These are phyloP conservation scores for Neopestalotiopsis sp. DNA, from an alignment of 2,329 filamentous ascomycete genomes.

Conservation along the genomic window DNA sequence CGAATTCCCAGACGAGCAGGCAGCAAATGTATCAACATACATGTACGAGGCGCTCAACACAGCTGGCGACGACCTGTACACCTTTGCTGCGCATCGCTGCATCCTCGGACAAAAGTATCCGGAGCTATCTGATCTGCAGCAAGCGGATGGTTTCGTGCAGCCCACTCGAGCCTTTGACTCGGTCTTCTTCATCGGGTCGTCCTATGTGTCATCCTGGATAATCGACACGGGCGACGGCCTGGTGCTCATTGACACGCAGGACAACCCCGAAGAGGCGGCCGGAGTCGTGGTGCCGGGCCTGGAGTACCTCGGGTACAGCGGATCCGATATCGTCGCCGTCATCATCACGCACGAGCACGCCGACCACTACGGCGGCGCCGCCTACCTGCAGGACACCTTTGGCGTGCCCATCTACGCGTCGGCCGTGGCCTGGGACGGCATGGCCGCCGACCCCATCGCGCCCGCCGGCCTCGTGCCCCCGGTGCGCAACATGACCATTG, in stretches of 20 bases:
- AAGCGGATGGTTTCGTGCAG: constrained; percentile 24
- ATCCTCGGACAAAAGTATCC: constrained; percentile 8
- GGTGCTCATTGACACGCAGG: constrained; percentile 30
- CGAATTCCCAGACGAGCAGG: constrained; percentile 7
- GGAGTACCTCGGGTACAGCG: constrained; percentile 26
- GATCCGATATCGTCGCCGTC: constrained; percentile 34
- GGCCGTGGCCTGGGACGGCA: constrained; percentile 21
- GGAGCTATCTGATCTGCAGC: not conserved
- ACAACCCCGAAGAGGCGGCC: constrained; percentile 27
- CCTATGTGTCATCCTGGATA: constrained; percentile 32
- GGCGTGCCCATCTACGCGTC: constrained; percentile 26
- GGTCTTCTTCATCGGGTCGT: constrained; percentile 30
- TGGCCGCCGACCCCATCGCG: constrained; percentile 19
- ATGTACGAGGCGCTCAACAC: not conserved
- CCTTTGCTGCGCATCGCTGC: constrained; percentile 6
- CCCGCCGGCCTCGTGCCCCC: constrained; percentile 19
- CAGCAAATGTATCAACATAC: constrained; percentile 13
- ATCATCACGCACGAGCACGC: constrained; percentile 36
- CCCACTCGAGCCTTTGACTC: constrained; percentile 29
- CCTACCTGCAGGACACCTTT: constrained; percentile 32
- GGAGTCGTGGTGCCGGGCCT: constrained; percentile 27
- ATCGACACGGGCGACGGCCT: constrained; percentile 34
- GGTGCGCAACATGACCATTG: constrained; percentile 8
- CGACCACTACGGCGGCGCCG: constrained; percentile 34
- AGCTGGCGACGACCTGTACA: constrained; percentile 12